Conservation (phyloP, 2,329 filamentous ascomycete genomes). For the Aspergillus viridinutans region DNA sequence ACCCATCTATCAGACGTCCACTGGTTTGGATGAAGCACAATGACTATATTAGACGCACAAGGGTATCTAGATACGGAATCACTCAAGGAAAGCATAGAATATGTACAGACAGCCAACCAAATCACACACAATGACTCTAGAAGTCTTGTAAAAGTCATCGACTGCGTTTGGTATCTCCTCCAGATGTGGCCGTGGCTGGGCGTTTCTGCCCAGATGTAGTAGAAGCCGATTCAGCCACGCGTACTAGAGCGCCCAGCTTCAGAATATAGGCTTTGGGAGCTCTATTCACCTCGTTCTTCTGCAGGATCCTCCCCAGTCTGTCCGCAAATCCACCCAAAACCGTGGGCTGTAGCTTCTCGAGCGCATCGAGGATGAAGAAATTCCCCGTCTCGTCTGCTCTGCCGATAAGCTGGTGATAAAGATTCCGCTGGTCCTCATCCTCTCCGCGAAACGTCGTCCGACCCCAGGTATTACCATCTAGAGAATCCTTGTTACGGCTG, state of each 20-base stretch:
- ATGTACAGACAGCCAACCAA: neutral
- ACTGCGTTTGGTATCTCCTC: slow-evolving; percentile 28
- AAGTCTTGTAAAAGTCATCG: slow-evolving; percentile 18
- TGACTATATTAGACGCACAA: neutral
- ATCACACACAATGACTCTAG: neutral
- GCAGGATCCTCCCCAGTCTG: slow-evolving; percentile 29
- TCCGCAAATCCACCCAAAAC: slow-evolving; percentile 27
- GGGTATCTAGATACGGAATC: neutral
- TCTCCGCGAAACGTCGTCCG: slow-evolving; percentile 31
- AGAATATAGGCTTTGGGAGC: slow-evolving; percentile 34
- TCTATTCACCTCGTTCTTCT: slow-evolving; percentile 44
- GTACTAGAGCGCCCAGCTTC: slow-evolving; percentile 29
- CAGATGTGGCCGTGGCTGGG: slow-evolving; percentile 21
- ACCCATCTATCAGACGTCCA: neutral
- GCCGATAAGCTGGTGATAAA: slow-evolving; percentile 40
- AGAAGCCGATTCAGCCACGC: slow-evolving; percentile 22
- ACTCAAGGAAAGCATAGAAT: neutral
- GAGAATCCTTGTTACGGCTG: slow-evolving; percentile 36
- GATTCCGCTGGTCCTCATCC: slow-evolving; percentile 39
- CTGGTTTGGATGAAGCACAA: neutral
- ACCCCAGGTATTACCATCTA: slow-evolving; percentile 35
- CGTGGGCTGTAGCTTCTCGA: slow-evolving; percentile 30
- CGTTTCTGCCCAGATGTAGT: slow-evolving; percentile 29
- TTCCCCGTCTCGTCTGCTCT: slow-evolving; percentile 26
- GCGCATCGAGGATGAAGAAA: slow-evolving; percentile 37